Conservation (phyloP, 805 yeast species). For the Phaffomyces opuntiae region DNA sequence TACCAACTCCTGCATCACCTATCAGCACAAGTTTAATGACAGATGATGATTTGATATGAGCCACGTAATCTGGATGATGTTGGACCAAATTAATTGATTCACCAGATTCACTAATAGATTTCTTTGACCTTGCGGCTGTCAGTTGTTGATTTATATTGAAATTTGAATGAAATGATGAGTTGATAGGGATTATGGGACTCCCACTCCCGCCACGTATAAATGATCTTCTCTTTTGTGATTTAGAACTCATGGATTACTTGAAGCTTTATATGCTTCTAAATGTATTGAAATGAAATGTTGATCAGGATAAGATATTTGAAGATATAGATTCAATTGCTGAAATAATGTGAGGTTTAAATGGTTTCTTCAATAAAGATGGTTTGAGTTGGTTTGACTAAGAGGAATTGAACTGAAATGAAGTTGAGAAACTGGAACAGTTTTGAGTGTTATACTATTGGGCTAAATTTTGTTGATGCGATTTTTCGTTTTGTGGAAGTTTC, state of each 20-base stretch:
- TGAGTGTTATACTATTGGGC: not conserved
- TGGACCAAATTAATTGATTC: conserved; percentile 9
- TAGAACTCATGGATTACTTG: conserved; percentile 1
- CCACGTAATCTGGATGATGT: conserved; percentile 15
- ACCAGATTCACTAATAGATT: conserved; percentile 11
- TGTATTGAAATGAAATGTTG: too few relatives aligned
- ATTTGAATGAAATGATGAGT: conserved; percentile 18
- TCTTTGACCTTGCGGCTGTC: conserved; percentile 1
- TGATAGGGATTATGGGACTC: conserved; percentile 23
- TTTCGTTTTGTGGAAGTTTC: not conserved
- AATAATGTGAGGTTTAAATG: too few relatives aligned
- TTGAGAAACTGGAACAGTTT: not conserved
- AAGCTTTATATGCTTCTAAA: not conserved
- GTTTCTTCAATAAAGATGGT: too few relatives aligned
- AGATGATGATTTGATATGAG: conserved; percentile 14
- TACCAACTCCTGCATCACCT: conserved; percentile 44
- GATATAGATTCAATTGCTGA: too few relatives aligned
- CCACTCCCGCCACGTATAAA: conserved; percentile 17
- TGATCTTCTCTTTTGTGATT: conserved; percentile 19
- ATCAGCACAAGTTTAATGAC: conserved; percentile 32
- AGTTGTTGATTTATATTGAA: conserved; percentile 19
- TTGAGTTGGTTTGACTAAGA: not conserved
- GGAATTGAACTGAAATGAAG: not conserved
- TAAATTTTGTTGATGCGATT: not conserved
- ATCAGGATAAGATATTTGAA: too few relatives aligned